A percentile compares a stretch with the other conserved stretches of the same genome.
phyloP scores from a whole-genome alignment of 495 filamentous ascomycete genomes.

The Ascodesmis nigricans region DNA sequence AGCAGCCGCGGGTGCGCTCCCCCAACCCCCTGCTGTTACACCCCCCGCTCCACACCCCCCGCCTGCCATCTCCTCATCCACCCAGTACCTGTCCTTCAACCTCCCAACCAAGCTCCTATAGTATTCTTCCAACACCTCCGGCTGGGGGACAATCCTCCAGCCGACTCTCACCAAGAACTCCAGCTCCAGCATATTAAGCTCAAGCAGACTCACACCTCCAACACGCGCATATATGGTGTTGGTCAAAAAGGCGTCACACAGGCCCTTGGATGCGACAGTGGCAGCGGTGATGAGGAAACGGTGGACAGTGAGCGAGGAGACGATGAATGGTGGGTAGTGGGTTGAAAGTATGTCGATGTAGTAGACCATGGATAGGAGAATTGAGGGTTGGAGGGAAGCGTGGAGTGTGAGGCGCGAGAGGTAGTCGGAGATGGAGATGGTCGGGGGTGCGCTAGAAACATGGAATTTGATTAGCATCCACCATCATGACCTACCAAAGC shows the following conservation, averaged over 20 bases:
- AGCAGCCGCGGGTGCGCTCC: too few species aligned
- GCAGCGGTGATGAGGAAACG: constrained; percentile 90
- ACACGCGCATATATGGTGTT: constrained; percentile 88
- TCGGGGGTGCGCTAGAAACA: constrained; percentile 51
- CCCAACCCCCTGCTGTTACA: neutral
- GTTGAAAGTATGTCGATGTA: constrained; percentile 94
- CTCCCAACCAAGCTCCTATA: constrained; percentile 67
- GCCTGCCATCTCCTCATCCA: constrained; percentile 2
- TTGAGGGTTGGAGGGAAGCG: constrained; percentile 75
- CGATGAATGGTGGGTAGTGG: constrained; percentile 78
- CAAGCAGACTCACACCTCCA: constrained; percentile 68
- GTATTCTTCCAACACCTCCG: constrained; percentile 79
- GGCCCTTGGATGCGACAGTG: constrained; percentile 83
- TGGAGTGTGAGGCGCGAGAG: constrained; percentile 79
- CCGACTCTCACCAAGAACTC: constrained; percentile 81
- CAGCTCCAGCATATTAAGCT: constrained; percentile 79
- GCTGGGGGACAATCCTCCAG: constrained; percentile 90
- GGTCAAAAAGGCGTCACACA: constrained; percentile 94
- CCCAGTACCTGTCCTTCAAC: constrained; percentile 11
- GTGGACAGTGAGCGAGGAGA: constrained; percentile 85
- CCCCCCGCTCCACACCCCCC: neutral
- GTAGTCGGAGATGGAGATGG: constrained; percentile 83
- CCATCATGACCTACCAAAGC: constrained; percentile 3
- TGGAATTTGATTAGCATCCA: constrained; percentile 1
- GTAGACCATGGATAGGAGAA: constrained; percentile 98